Conservation (phyloP, 75 land plant genomes). For the Pseudotsuga menziesii region DNA sequence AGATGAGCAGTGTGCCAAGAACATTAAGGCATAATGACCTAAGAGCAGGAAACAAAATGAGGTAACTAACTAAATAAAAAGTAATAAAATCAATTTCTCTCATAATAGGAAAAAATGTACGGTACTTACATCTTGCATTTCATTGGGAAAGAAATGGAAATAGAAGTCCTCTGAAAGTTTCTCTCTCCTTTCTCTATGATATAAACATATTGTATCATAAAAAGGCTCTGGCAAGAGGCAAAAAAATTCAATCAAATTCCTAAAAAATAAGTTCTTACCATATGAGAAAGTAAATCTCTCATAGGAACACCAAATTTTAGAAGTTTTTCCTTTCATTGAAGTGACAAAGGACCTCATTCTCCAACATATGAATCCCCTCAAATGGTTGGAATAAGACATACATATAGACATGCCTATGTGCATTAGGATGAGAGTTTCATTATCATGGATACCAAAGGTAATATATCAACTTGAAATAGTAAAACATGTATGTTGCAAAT, state of each 20-base stretch:
- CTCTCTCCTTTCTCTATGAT: conserved; percentile 89
- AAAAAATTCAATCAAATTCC: conserved; percentile 1
- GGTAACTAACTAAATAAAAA: too few species aligned
- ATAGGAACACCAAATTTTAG: background rate
- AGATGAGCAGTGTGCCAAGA: background rate
- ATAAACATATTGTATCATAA: conserved; percentile 90
- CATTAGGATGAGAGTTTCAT: too few species aligned
- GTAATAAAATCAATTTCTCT: background rate
- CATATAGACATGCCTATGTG: too few species aligned
- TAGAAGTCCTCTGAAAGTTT: conserved; percentile 92
- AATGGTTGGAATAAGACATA: background rate
- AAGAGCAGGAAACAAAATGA: background rate
- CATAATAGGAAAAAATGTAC: background rate
- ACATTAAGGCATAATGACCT: background rate
- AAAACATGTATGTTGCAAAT: too few species aligned
- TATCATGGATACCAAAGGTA: too few species aligned
- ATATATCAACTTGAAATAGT: too few species aligned
- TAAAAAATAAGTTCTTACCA: background rate
- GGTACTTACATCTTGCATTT: conserved; percentile 70
- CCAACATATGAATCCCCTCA: background rate
- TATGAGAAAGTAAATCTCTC: background rate
- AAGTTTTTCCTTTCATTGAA: background rate
- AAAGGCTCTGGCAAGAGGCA: conserved; percentile 67
- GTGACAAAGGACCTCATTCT: background rate
- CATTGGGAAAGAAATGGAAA: conserved; percentile 67